These are phyloP conservation scores for Pseudogymnoascus sp. DNA, from an alignment of 2,329 filamentous ascomycete genomes.

Conservation along the genomic window DNA sequence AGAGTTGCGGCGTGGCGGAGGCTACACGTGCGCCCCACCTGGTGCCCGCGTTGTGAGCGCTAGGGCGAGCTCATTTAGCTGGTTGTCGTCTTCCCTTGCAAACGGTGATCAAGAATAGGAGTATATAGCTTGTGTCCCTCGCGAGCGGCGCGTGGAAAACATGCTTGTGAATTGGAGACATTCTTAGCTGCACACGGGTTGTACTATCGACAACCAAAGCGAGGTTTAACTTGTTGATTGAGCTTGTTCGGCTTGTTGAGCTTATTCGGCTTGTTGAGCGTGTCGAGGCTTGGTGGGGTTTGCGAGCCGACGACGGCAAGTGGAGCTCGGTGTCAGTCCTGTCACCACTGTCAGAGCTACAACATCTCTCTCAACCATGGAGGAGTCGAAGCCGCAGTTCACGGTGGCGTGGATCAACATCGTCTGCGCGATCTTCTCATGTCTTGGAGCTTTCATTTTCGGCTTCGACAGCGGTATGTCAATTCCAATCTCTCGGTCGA, in stretches of 20 bases:
- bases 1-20: constrained; percentile 1
- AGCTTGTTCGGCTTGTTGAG: not conserved
- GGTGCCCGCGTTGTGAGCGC: not conserved
- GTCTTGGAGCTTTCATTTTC: constrained; percentile 4
- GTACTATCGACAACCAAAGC: not conserved
- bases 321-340: not conserved
- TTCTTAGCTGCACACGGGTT: not conserved
- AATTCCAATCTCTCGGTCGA: not conserved
- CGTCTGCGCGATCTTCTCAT: constrained; percentile 10
- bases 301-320: not conserved
- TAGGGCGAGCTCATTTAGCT: not conserved
- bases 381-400: constrained; percentile 9
- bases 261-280: not conserved
- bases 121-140: constrained; percentile 10
- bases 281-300: not conserved
- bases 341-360: not conserved
- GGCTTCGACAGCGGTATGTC: constrained; percentile 1
- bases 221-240: not conserved
- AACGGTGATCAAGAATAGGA: not conserved
- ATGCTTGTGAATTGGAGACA: not conserved
- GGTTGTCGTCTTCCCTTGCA: not conserved
- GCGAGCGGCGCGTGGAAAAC: not conserved
- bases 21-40: constrained; percentile 1
- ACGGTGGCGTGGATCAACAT: constrained; percentile 11
- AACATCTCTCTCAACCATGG: not conserved